Base-by-base conservation (phyloP, 108 stramenopile genomes). In the Pseudonitzschia pungens region DNA sequence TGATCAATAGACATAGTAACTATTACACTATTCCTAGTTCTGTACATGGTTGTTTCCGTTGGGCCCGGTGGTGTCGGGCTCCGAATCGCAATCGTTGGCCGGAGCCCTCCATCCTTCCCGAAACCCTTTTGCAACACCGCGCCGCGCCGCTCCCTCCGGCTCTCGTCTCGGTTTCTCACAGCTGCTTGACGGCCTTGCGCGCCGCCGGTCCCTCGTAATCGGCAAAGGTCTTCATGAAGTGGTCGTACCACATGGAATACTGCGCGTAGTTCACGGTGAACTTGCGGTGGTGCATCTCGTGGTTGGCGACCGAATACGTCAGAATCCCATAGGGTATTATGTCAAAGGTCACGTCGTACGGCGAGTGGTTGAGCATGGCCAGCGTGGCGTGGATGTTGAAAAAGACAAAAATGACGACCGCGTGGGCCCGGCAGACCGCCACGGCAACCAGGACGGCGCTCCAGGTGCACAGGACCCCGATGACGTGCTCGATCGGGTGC, bases 231-330 rank as follows among this genome's bases (percentile, higher is more conserved):
- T 87, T 87, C 80, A 89, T 79, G 27, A 86, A 40, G 57, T 77
- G 73, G 70, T 97, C 96, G 80, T 96, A 96, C 65, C 88, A 74
- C 93, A 97, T 91, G 66, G 81, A 92, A 72, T 97, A 96, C 67
- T 97, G 96, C 9, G 90, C 94, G 69, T 94, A 95, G 69, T 97
- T 97, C 70, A 80, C 86, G 65, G 93, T 92, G 56, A 96, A 96
- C 63, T 89, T 92, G 64, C 96, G 87, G 77, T 97, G 96, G 80
- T 97, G 96, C 86, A 96, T 90, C 75, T 97, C 96, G 78, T 97
- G 96, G 59, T 90, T 83, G 9, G 80, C 88, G 27, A 95, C 93
- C 44, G 82, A 57, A 52, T 91, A 93, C 48, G 84, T 89, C 53
- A 92, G 76, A 50, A 89, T 43, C 20, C 83, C 80, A 57, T 68